Conservation (phyloP, 352 stramenopile genomes). For the Globisporangium splendens region DNA sequence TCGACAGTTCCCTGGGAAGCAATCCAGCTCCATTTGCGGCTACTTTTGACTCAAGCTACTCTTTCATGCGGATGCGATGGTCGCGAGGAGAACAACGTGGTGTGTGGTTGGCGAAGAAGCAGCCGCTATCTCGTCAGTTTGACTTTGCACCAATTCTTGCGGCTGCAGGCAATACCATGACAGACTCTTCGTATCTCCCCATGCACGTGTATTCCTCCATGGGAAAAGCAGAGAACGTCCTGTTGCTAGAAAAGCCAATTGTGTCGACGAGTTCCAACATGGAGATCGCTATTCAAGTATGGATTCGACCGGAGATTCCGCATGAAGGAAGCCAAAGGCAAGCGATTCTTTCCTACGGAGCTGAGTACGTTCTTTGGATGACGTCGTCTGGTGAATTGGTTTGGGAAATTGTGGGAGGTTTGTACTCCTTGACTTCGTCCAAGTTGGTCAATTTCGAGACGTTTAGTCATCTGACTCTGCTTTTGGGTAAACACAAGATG, state of each 20-base stretch:
- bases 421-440: constrained; percentile 32
- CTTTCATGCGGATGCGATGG: constrained; percentile 80
- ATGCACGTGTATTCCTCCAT: constrained; percentile 54
- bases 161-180: constrained; percentile 45
- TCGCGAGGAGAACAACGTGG: constrained; percentile 79
- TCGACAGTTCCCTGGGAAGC: constrained; percentile 38
- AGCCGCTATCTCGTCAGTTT: constrained; percentile 28
- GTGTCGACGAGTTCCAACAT: constrained; percentile 48
- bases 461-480: constrained; percentile 64
- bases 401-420: constrained; percentile 45
- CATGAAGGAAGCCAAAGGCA: constrained; percentile 23
- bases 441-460: constrained; percentile 35
- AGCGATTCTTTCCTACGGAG: constrained; percentile 54
- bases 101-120: constrained; percentile 67
- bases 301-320: constrained; percentile 39
- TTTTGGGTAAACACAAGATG: constrained; percentile 34
- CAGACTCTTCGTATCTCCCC: constrained; percentile 39
- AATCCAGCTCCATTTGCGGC: constrained; percentile 77
- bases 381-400: constrained; percentile 34
- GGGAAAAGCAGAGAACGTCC: constrained; percentile 37
- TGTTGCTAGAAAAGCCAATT: constrained; percentile 63
- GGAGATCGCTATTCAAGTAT: constrained; percentile 67
- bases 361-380: constrained; percentile 56
- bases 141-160: constrained; percentile 33
- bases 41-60: constrained; percentile 46